Base-by-base conservation (phyloP, 169 alveolate genomes). In the Plasmodium inui region DNA sequence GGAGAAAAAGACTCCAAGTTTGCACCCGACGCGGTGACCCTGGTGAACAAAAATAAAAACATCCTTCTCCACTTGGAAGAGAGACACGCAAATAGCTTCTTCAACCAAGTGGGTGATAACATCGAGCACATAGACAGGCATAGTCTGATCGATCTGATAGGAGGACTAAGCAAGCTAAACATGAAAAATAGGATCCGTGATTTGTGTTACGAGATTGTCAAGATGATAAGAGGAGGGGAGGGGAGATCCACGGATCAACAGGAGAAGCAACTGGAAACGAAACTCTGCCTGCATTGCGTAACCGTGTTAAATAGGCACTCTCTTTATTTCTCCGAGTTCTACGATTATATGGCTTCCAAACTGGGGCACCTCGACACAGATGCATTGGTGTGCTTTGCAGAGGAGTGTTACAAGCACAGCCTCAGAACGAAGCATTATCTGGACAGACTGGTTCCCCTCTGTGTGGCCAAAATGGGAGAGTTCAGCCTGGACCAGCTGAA, bases 341-440 rank as follows among this genome's bases (percentile, higher is more conserved):
- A 86, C 67, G 93, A 86, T 19, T 73, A 34, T 34, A 55, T 86
- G 61, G n/a, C 41, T 74, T 9, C 19, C 1, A 46, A 86, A 53
- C 26, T 86, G 10, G 3, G 81, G 9, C n/a, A 86, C n/a, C 78
- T 86, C 74, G 67, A 76, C 44, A 53, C 12, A n/a, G 86, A 86
- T 53, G 50, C 39, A 19, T 19, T 86, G 70, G 55, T 39, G 12
- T 14, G n/a, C 30, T 86, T 86, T 76, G 61, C 93, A 0, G 67
- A 53, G 17, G 82, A 74, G 44, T 86, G 93, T 22, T 76, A 26
- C 44, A 76, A 19, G 46, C 93, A 86, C 61, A 86, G 93, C 70
- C 28, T 86, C 44, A 50, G 93, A 30, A 86, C 93, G 22, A 86
- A 86, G 12, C 93, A 86, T 86, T 76, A 86, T 22, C 6, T 86